phyloP scores from a whole-genome alignment of 2,329 filamentous ascomycete species.

The Ophiostoma tasmaniense region DNA sequence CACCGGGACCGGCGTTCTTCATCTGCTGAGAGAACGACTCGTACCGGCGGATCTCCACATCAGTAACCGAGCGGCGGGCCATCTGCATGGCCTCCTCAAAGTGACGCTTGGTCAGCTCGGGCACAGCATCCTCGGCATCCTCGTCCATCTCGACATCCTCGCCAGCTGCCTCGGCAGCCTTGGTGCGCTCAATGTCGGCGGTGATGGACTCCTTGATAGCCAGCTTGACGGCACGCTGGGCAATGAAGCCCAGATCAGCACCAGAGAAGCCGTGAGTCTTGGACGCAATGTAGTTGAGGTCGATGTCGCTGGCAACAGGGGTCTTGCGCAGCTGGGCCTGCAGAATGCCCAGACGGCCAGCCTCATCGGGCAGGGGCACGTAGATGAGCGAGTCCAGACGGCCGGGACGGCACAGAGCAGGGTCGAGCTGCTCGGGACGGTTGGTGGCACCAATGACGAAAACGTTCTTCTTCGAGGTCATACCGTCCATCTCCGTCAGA shows the following conservation, averaged over 20 bases:
- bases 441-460: constrained; percentile 99
- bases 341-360: constrained; percentile 80
- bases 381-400: constrained; percentile 99
- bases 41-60: constrained; percentile 96
- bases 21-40: constrained; percentile 98
- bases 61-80: constrained; percentile 85
- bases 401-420: constrained; percentile 92
- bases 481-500: constrained; percentile 97
- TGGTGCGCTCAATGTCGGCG: constrained; percentile 77
- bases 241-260: constrained; percentile 98
- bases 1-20: constrained; percentile 94
- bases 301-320: constrained; percentile 77
- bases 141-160: constrained; percentile 78
- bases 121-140: constrained; percentile 83
- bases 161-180: constrained; percentile 78
- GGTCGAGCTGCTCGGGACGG: constrained; percentile 96
- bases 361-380: constrained; percentile 89
- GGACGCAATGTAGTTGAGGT: constrained; percentile 84
- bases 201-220: constrained; percentile 97
- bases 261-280: constrained; percentile 99
- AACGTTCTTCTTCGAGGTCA: constrained; percentile 99
- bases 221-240: constrained; percentile 96
- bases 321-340: constrained; percentile 98
- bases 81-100: constrained; percentile 98
- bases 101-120: constrained; percentile 89